Base-by-base conservation (phyloP, 2,329 filamentous ascomycete genomes). In the Diplodia sapinea region DNA sequence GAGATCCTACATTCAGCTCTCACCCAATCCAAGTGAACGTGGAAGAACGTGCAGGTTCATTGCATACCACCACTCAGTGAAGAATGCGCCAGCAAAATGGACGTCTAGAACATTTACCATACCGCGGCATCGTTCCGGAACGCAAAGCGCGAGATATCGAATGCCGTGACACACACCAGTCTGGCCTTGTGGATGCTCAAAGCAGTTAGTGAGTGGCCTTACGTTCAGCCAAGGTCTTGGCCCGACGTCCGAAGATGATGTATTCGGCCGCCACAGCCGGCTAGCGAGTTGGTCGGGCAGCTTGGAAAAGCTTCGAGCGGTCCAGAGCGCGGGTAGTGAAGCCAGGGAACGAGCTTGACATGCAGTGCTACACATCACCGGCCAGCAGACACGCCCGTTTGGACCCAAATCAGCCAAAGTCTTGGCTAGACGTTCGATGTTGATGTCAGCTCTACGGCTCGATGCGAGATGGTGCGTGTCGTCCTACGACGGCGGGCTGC, bases 381-480 rank as follows among this genome's bases (percentile, higher is more conserved):
- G 33, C 5, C 38, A 20, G 13, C 12, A 17, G 15, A n/a, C 57
- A 29, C 43, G n/a, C 40, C 29, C 15, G 57, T 62, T n/a, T 62
- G 57, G 57, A 29, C 20, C 57, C 43, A 50, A 29, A 63, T 63
- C 59, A 63, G 59, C 59, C 59, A 63, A 63, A 43, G 59, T 38
- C 59, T 63, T 63, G 59, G 59, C 59, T 31, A 51, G 59, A 63
- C 59, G 59, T 63, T 63, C 31, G 47, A 63, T n/a, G 43, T 51
- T 63, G 43, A n/a, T 63, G 59, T 47, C 31, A n/a, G 47, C 3
- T 9, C 11, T 2, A 23, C 17, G 47, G 59, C 11, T 51, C n/a
- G 31, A 38, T 51, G 47, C 57, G 29, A 62, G 13, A 62, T 8
- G 40, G 4, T 20, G 15, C 17, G 17, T 33, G 9, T 20, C 17